phyloP scores from a whole-genome alignment of 345 rosid species.

The Bruguiera parviflora region DNA sequence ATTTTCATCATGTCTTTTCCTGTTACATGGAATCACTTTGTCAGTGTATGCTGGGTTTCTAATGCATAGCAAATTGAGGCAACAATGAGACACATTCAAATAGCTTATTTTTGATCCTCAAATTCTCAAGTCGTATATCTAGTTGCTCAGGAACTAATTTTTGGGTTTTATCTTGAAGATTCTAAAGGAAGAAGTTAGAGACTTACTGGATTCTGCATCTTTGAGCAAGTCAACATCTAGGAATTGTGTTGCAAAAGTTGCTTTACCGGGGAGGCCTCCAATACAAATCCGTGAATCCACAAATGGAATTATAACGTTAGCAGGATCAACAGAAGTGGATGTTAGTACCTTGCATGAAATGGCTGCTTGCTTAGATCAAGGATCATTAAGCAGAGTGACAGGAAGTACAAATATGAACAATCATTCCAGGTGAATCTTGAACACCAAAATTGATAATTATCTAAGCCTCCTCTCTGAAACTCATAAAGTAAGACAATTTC shows the following conservation, averaged over 20 bases:
- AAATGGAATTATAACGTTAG: slow-evolving; percentile 85
- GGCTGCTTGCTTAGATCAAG: slow-evolving; percentile 91
- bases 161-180: slow-evolving; percentile 49
- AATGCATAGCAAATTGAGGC: too few relatives aligned
- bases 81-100: too few relatives aligned
- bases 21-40: too few relatives aligned
- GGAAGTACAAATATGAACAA: slow-evolving; percentile 99
- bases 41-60: too few relatives aligned
- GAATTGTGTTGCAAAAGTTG: slow-evolving; percentile 47
- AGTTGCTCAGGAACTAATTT: slow-evolving; percentile 19
- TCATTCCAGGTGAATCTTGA: slow-evolving; percentile 70
- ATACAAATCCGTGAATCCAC: slow-evolving; percentile 95
- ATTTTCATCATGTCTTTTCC: too few relatives aligned
- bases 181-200: slow-evolving; percentile 91
- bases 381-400: slow-evolving; percentile 84
- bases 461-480: too few relatives aligned
- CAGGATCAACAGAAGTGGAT: slow-evolving; percentile 84
- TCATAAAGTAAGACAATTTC: too few relatives aligned
- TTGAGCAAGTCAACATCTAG: slow-evolving; percentile 50
- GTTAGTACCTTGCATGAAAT: slow-evolving; percentile 78
- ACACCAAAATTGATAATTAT: slow-evolving; percentile 5
- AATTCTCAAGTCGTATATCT: background rate
- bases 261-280: slow-evolving; percentile 67
- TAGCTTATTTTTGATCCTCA: too few relatives aligned
- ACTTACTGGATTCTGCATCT: slow-evolving; percentile 66